Percentiles rank a stretch among this genome's conserved stretches.
Evolutionary conservation across 768 basidiomycete species (phyloP).

Genomic region (Strobilomyces echinocephalus): DNA sequence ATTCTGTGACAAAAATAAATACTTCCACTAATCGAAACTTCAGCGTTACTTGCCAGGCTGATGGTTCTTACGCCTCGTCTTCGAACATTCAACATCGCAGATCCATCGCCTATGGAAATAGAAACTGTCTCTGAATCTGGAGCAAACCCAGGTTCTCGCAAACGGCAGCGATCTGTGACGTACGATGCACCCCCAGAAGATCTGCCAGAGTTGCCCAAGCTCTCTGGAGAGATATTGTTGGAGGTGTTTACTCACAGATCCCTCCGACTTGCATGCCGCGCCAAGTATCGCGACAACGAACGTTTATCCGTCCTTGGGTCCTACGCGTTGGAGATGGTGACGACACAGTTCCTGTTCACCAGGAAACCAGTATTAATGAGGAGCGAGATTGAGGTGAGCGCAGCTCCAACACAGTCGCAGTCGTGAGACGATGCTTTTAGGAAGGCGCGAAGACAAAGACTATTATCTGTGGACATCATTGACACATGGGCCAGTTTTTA

Average conservation of each 20-base stretch:
- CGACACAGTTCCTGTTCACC: slow-evolving; percentile 45
- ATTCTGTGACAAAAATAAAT: slow-evolving; percentile 17
- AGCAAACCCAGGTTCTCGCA: slow-evolving; percentile 29
- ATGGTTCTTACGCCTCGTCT: slow-evolving; percentile 35
- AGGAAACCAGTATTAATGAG: slow-evolving; percentile 47
- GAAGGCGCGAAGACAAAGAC: slow-evolving; percentile 23
- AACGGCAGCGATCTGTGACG: slow-evolving; percentile 35
- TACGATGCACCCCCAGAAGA: slow-evolving; percentile 26
- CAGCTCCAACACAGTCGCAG: slow-evolving; percentile 8
- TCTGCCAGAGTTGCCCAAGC: slow-evolving; percentile 45
- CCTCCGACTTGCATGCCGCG: slow-evolving; percentile 41
- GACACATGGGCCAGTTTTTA: slow-evolving; percentile 38
- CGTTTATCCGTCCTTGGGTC: slow-evolving; percentile 50
- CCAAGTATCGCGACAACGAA: slow-evolving; percentile 53
- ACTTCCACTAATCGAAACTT: slow-evolving; percentile 10
- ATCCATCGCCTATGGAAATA: slow-evolving; percentile 32
- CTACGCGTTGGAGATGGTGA: slow-evolving; percentile 41
- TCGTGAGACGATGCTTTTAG: slow-evolving; percentile 22
- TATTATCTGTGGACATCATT: slow-evolving; percentile 31
- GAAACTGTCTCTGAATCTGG: slow-evolving; percentile 25
- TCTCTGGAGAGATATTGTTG: slow-evolving; percentile 52
- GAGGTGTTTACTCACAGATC: slow-evolving; percentile 70
- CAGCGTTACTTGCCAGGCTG: slow-evolving; percentile 13
- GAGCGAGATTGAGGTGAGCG: slow-evolving; percentile 48
- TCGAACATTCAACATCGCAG: slow-evolving; percentile 31